Evolutionary conservation across 345 rosid species (phyloP).

Genomic region (Gossypium thurberi): DNA sequence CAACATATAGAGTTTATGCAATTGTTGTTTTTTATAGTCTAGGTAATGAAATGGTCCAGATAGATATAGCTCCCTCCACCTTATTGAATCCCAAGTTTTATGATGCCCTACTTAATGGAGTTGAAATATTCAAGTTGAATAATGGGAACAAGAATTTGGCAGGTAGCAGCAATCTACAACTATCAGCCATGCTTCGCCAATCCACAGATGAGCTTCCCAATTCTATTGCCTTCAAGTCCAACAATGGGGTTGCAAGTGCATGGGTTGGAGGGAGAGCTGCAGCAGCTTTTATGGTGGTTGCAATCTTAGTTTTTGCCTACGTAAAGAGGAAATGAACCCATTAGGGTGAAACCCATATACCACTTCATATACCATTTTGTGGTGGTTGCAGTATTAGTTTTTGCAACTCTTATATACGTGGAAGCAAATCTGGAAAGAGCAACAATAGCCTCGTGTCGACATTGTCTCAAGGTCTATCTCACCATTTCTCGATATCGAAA

Average conservation of each 20-base stretch:
- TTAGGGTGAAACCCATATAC: constrained; percentile 41
- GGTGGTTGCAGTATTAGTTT: too few relatives aligned
- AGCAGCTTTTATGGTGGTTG: constrained; percentile 43
- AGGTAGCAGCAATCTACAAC: constrained; percentile 52
- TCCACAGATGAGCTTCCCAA: constrained; percentile 17
- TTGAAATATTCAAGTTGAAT: constrained; percentile 70
- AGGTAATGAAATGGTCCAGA: constrained; percentile 39
- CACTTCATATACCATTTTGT: constrained; percentile 23
- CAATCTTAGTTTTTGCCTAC: constrained; percentile 36
- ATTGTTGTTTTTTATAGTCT: constrained; percentile 28
- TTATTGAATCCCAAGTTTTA: constrained; percentile 32
- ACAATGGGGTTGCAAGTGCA: constrained; percentile 24
- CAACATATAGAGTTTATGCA: constrained; percentile 53
- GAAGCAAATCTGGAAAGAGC: constrained; percentile 43
- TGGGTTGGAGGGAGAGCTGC: constrained; percentile 62
- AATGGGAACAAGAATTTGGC: constrained; percentile 41
- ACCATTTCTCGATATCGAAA: constrained; percentile 57
- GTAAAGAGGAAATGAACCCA: constrained; percentile 26
- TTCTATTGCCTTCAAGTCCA: constrained; percentile 12
- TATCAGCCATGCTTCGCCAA: constrained; percentile 44
- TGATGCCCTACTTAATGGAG: constrained; percentile 55
- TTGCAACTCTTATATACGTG: constrained; percentile 40
- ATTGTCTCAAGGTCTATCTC: constrained; percentile 56
- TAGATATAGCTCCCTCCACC: constrained; percentile 51
- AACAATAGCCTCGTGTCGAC: constrained; percentile 42